phyloP scores from a whole-genome alignment of 768 basidiomycete species.

The Trametes coccinea region DNA sequence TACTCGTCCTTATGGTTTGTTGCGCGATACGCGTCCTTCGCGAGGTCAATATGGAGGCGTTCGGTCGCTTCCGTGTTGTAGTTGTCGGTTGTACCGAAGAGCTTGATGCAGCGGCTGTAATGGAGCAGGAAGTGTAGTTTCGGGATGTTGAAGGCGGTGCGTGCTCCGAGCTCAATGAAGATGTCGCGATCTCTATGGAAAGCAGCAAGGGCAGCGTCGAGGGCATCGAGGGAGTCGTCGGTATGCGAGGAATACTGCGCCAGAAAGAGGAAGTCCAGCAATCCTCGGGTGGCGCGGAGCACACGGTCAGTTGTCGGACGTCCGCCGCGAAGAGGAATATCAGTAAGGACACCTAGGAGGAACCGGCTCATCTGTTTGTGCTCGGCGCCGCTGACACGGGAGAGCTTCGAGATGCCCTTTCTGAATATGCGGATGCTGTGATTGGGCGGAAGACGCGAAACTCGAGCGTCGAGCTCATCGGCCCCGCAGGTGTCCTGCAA shows the following conservation, averaged over 20 bases:
- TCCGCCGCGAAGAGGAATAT: neutral
- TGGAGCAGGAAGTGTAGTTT: slow-evolving; percentile 17
- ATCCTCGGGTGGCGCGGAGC: slow-evolving; percentile 4
- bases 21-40: too few relatives aligned
- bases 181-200: slow-evolving; percentile 40
- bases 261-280: slow-evolving; percentile 27
- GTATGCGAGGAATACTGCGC: slow-evolving; percentile 36
- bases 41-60: slow-evolving; percentile 10
- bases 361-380: slow-evolving; percentile 33
- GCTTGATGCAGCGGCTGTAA: slow-evolving; percentile 10
- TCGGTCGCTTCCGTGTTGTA: slow-evolving; percentile 16
- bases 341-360: slow-evolving; percentile 14
- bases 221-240: slow-evolving; percentile 18
- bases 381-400: slow-evolving; percentile 35
- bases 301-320: neutral
- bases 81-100: slow-evolving; percentile 8
- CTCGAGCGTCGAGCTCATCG: slow-evolving; percentile 4
- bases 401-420: slow-evolving; percentile 36
- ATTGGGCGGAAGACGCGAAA: slow-evolving; percentile 32
- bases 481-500: slow-evolving; percentile 15
- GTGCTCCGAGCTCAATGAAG: slow-evolving; percentile 34
- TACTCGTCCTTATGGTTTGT: slow-evolving; percentile 21
- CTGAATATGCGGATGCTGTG: slow-evolving; percentile 35
- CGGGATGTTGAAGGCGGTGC: slow-evolving; percentile 15
- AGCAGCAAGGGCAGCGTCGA: slow-evolving; percentile 11